Evolutionary conservation across 2,329 filamentous ascomycete genomes (phyloP), one percentile per base, ranked within the genome.

Genomic region (Teratosphaeria pseudoeucalypti): DNA sequence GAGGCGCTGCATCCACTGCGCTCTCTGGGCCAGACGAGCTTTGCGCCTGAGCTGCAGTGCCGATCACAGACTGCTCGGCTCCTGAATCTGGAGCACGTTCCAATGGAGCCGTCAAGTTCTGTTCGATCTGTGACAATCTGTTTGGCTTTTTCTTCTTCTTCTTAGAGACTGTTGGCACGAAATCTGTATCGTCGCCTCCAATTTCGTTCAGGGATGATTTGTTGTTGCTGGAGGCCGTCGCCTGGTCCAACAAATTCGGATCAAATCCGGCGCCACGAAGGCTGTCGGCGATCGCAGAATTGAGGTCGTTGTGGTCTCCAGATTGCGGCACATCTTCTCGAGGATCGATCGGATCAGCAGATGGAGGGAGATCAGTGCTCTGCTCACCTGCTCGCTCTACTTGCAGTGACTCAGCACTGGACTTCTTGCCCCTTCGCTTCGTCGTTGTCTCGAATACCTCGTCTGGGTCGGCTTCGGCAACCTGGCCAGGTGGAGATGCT

Each of bases 211-310:
- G 58, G 6, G 65, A 58, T 12, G 57, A 14, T 26, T 4, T 16
- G 29, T 62, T 55, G 23, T 66, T 60, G n/a, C 56, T 64, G 58
- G 76, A 74, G 3, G 70, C 61, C 1, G 72, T 60, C 63, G 65
- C 75, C 68, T 61, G 74, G 70, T 63, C 73, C 62, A 65, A 74
- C 61, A 75, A 72, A 16, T 60, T 62, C 6, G 69, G 43, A 63
- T 77, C 63, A 66, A 72, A 69, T 27, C 67, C 64, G 59, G 70
- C 61, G 58, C 69, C 70, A 66, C 64, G 58, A 66, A 73, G 62
- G 59, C 72, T 66, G 43, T 72, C 68, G 37, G 73, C 70, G 55
- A 76, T 66, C 2, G 75, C 70, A 29, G 70, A 68, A 39, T 73
- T 65, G 23, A 76, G 66, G 56, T 72, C 69, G 16, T 70, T 67